A percentile compares a stretch with the other conserved stretches of the same genome.
These are phyloP conservation scores for Dothistroma pini DNA, from an alignment of 2,329 filamentous ascomycete species.

Conservation along the genomic window DNA sequence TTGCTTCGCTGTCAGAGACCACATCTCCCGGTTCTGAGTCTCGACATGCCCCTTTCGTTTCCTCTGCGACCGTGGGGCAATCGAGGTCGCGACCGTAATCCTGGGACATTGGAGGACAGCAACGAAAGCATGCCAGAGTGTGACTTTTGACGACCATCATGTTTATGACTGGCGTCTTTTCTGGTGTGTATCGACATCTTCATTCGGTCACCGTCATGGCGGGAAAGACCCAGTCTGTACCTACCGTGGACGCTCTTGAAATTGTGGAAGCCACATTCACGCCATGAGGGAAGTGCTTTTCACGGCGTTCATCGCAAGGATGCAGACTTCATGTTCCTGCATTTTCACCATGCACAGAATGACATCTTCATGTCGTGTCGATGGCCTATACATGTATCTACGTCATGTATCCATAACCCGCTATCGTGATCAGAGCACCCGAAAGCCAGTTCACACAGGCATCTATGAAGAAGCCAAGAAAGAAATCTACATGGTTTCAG, in stretches of 20 bases:
- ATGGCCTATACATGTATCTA: too few relatives aligned
- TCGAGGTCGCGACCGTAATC: not conserved
- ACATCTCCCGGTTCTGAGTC: not conserved
- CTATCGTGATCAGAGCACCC: too few relatives aligned
- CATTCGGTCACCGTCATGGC: not conserved
- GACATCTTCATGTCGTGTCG: too few relatives aligned
- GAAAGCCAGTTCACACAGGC: too few relatives aligned
- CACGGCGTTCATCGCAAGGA: not conserved
- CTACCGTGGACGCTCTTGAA: not conserved
- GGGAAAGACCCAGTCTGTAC: not conserved
- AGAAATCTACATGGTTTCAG: conserved; percentile 11
- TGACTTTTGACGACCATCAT: conserved; percentile 2
- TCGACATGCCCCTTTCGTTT: not conserved
- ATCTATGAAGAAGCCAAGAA: not conserved
- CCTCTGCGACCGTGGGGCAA: not conserved
- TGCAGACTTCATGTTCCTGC: not conserved
- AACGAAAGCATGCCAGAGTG: not conserved
- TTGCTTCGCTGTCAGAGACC: not conserved
- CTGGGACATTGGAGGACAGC: not conserved
- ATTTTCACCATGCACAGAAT: not conserved
- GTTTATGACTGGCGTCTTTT: conserved; percentile 21
- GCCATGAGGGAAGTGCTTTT: not conserved
- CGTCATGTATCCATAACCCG: too few relatives aligned
- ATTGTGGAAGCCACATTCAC: not conserved
- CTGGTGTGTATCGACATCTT: conserved; percentile 15